Base-by-base conservation (phyloP, 768 basidiomycete species). In the Naganishia antarctica region DNA sequence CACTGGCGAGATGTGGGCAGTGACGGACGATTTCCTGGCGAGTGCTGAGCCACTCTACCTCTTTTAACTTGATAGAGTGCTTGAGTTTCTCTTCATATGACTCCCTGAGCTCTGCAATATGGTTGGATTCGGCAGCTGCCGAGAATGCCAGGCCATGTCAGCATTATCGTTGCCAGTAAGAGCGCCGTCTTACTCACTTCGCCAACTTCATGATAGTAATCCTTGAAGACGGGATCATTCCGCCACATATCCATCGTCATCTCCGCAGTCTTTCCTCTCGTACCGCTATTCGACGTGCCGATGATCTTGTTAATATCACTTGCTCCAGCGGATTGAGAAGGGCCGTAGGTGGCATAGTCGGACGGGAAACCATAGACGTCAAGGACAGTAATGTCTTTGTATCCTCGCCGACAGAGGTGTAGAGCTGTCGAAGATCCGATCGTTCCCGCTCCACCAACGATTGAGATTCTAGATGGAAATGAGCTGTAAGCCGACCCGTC, bases 241-340 rank as follows among this genome's bases (percentile, higher is more conserved):
- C 44, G 61, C 76, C 76, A 77, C 45, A 66, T 68, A 11, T 73
- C 68, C 72, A 73, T 71, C 9, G 72, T 73, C 41, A 70, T 66
- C 15, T 64, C 49, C 0, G 66, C 53, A 15, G 73, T 60, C 63
- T 69, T 67, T 4, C 69, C 69, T 3, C 66, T 58, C 0, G 29
- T 34, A 1, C 63, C 63, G 32, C 45, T 32, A 48, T 44, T 48
- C 4, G 53, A 25, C 28, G 15, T 40, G 12, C 63, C 47, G 49
- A 66, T 53, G 41, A 73, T 67, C 70, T 77, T 77, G 70, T 77
- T 77, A 15, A 75, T 62, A 57, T 77, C 76, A 60, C 70, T 70
- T 1, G 74, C 76, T 7, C 53, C 63, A 13, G 66, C 47, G 0
- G 53, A 67, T 25, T 50, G 51, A 4, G 62, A 63, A 7, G 49